A percentile compares a stretch with the other conserved stretches of the same genome.
Conservation (phyloP, 108 stramenopile genomes). For the Fistulifera solaris region DNA sequence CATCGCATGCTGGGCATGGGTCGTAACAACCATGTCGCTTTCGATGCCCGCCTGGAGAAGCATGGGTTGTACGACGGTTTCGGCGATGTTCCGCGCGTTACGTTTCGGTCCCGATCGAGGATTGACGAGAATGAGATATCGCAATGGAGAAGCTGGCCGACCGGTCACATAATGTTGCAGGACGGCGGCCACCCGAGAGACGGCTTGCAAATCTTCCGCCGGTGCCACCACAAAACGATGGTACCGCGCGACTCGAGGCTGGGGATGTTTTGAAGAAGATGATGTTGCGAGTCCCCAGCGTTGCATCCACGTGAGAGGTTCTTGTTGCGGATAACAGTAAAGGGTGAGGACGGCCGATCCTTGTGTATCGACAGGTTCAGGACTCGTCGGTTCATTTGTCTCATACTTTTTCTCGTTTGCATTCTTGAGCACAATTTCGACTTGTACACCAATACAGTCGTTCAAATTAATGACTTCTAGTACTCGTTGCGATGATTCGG, state of each 20-base stretch:
- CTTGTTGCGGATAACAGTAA: constrained; percentile 43
- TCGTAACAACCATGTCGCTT: constrained; percentile 42
- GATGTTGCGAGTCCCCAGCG: constrained; percentile 12
- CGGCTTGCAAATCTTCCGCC: constrained; percentile 49
- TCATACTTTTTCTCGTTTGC: not conserved
- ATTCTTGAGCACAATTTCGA: constrained; percentile 11
- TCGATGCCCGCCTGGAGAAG: constrained; percentile 60
- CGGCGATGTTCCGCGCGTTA: constrained; percentile 29
- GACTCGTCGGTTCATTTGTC: constrained; percentile 28
- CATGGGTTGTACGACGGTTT: constrained; percentile 54
- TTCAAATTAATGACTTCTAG: constrained; percentile 25
- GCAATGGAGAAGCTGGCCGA: constrained; percentile 1
- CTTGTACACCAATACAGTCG: constrained; percentile 28
- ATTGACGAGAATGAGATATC: constrained; percentile 62
- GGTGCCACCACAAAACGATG: constrained; percentile 39
- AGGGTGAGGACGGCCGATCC: constrained; percentile 41
- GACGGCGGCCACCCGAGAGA: constrained; percentile 29
- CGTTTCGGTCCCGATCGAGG: constrained; percentile 58
- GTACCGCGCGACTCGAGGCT: constrained; percentile 37
- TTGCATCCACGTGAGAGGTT: constrained; percentile 17
- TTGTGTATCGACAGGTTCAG: constrained; percentile 16
- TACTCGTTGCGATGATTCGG: constrained; percentile 5
- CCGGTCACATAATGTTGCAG: constrained; percentile 32
- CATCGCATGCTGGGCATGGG: constrained; percentile 44
- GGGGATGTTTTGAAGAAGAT: constrained; percentile 6